These are phyloP conservation scores for Zizania palustris DNA, from an alignment of 202 grass and related monocot species.

Conservation along the genomic window DNA sequence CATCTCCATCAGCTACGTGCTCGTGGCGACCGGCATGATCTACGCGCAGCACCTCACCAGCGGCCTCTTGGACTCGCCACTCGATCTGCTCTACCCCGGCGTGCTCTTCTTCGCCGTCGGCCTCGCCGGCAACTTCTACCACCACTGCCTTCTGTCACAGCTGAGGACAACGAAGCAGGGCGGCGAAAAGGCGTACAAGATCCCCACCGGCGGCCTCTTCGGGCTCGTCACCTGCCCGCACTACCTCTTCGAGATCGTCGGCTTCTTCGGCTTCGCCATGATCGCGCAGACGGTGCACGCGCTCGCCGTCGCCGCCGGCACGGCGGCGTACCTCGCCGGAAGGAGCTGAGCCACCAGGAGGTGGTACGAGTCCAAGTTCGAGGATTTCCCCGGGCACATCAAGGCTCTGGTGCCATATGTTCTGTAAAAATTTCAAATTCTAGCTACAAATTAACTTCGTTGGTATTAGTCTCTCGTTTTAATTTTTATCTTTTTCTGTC, in stretches of 20 bases:
- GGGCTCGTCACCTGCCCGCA: conserved; percentile 60
- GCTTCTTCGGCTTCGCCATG: conserved; percentile 61
- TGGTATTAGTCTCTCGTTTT: no score
- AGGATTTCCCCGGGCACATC: conserved; percentile 50
- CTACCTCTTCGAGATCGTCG: conserved; percentile 83
- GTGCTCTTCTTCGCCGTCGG: conserved; percentile 47
- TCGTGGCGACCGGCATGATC: conserved; percentile 47
- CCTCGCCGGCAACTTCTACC: conserved; percentile 70
- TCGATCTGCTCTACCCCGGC: conserved; percentile 53
- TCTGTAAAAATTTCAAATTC: no score
- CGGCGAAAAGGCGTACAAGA: conserved; percentile 59
- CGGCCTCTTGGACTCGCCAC: conserved; percentile 41
- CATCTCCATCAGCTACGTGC: conserved; percentile 61
- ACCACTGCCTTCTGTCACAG: conserved; percentile 61
- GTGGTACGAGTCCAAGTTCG: conserved; percentile 79
- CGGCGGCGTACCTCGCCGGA: conserved; percentile 59
- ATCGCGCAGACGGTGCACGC: conserved; percentile 62
- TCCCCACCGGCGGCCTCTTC: conserved; percentile 67
- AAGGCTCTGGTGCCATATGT: conserved; percentile 67
- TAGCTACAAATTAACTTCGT: no score
- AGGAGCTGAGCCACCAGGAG: conserved; percentile 70
- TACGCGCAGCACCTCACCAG: conserved; percentile 55
- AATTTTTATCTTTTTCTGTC: no score
- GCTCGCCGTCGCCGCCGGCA: conserved; percentile 50
- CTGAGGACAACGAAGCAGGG: conserved; percentile 31